Percentiles rank a stretch among this genome's conserved stretches.
Conservation (phyloP, 2,329 filamentous ascomycete species). For the Davidsoniella neocaledoniae region DNA sequence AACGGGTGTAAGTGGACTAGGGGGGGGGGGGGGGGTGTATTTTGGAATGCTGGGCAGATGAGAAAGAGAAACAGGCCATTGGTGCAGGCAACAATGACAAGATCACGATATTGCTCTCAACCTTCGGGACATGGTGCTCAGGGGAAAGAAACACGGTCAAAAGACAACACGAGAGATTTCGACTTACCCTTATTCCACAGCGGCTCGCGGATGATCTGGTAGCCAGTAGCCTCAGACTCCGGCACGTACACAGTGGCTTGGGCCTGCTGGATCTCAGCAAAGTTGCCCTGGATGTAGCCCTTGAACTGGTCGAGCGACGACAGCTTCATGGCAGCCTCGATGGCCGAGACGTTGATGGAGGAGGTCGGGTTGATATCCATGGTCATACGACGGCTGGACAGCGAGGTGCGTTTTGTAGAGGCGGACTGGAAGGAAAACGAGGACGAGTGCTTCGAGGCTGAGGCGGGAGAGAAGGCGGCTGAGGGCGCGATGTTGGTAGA, state of each 20-base stretch:
- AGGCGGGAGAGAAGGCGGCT: constrained; percentile 18
- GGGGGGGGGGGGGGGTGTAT: constrained; percentile 5
- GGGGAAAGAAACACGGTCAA: not conserved
- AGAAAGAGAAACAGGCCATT: constrained; percentile 6
- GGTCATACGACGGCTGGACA: constrained; percentile 33
- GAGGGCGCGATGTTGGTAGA: not conserved
- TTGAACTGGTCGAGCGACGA: constrained; percentile 41
- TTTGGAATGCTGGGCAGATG: not conserved
- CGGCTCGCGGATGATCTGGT: constrained; percentile 44
- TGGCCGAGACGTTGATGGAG: constrained; percentile 36
- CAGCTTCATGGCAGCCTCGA: constrained; percentile 44
- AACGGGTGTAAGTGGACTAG: constrained; percentile 6
- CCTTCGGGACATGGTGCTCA: constrained; percentile 5
- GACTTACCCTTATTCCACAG: constrained; percentile 48
- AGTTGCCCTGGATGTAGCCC: constrained; percentile 41
- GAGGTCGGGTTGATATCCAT: constrained; percentile 36
- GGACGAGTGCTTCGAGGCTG: constrained; percentile 28
- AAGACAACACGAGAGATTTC: constrained; percentile 2
- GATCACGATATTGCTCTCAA: constrained; percentile 9
- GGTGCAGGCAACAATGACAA: not conserved
- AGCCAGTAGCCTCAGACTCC: constrained; percentile 36
- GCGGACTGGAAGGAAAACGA: not conserved
- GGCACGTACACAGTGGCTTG: constrained; percentile 35
- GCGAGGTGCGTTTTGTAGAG: constrained; percentile 29
- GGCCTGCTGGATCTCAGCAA: constrained; percentile 37